Evolutionary conservation across 192 early-diverging fungal species (phyloP).

Genomic region (Funneliformis geosporum): DNA sequence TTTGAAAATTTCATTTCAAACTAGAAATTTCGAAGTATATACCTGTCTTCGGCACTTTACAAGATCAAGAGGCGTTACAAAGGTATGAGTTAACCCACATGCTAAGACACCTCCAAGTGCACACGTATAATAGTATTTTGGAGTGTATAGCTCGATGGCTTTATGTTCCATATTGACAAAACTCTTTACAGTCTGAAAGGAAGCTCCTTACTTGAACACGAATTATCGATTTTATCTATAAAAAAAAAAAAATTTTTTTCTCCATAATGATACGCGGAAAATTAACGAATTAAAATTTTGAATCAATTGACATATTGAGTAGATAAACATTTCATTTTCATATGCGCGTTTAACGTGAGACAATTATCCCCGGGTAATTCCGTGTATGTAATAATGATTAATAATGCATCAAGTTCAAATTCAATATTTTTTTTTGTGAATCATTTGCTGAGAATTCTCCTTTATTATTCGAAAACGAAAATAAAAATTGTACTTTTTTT

Average conservation of each 20-base stretch:
- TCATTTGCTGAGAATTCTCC: too few species aligned
- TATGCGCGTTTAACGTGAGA: too few species aligned
- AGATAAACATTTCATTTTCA: too few species aligned
- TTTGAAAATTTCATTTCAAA: too few species aligned
- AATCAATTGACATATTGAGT: not conserved
- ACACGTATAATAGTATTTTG: constrained; percentile 43
- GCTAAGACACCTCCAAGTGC: constrained; percentile 45
- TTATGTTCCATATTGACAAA: not conserved
- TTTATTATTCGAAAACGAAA: too few species aligned
- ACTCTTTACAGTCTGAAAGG: not conserved
- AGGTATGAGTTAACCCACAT: constrained; percentile 36
- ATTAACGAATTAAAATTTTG: not conserved
- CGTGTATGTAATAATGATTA: too few species aligned
- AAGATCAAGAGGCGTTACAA: constrained; percentile 46
- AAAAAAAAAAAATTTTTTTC: not conserved
- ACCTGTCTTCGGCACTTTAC: constrained; percentile 50
- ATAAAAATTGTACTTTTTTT: too few species aligned
- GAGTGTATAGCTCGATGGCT: constrained; percentile 33
- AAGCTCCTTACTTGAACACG: not conserved
- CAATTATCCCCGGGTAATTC: too few species aligned
- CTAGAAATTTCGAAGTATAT: constrained; percentile 20
- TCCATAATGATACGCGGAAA: not conserved
- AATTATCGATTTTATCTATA: not conserved
- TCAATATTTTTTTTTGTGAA: too few species aligned
- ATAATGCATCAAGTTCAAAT: too few species aligned